These are phyloP conservation scores for Marchantia polymorpha DNA, from an alignment of 225 moss, liverwort and hornwort species.

Conservation along the genomic window DNA sequence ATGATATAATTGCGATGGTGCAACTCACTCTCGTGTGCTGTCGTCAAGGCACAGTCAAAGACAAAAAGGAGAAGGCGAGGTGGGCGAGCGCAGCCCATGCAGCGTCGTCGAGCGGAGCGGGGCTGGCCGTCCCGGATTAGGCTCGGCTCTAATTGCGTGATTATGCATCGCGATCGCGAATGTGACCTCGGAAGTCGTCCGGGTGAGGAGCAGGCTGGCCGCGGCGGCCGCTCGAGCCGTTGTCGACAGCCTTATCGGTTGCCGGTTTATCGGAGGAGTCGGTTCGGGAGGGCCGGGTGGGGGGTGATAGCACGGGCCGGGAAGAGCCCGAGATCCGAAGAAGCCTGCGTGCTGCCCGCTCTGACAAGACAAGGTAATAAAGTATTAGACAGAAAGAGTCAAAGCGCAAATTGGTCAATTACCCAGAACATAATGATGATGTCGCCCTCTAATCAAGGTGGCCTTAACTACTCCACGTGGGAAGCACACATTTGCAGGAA, in stretches of 20 bases:
- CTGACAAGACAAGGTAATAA: neutral
- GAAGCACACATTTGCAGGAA: neutral
- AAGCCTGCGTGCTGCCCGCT: neutral
- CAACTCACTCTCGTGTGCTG: too few species aligned
- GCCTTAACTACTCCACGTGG: slow-evolving; percentile 8
- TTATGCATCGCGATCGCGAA: too few species aligned
- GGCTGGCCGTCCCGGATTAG: too few species aligned
- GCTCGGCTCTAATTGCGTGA: too few species aligned
- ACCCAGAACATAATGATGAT: neutral
- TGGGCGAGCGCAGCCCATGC: too few species aligned
- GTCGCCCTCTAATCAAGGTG: neutral
- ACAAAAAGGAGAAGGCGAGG: too few species aligned
- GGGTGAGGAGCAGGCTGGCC: too few species aligned
- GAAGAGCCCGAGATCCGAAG: neutral
- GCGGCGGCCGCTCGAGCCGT: neutral
- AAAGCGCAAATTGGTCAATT: neutral
- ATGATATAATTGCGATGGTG: too few species aligned
- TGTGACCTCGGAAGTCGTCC: too few species aligned
- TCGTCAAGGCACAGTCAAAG: too few species aligned
- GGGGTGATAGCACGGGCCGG: neutral
- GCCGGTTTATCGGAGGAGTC: neutral
- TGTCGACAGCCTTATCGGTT: neutral
- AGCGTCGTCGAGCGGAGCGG: too few species aligned
- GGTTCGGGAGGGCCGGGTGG: neutral
- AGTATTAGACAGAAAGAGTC: slow-evolving; percentile 1